phyloP scores from a whole-genome alignment of 2,329 filamentous ascomycete species.

The Exophiala alcalophila region DNA sequence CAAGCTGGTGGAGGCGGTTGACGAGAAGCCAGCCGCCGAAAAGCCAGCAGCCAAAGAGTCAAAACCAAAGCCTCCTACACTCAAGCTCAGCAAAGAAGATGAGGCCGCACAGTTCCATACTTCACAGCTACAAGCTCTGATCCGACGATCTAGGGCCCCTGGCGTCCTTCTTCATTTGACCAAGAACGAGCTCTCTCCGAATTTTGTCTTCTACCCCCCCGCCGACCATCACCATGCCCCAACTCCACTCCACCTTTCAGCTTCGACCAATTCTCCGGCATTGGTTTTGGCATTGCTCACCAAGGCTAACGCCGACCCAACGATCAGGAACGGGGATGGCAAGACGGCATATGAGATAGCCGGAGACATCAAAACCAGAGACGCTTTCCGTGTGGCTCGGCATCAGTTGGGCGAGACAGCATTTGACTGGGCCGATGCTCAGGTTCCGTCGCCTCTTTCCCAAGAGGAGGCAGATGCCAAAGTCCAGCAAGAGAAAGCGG shows the following conservation, averaged over 20 bases:
- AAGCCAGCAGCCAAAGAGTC: slow-evolving; percentile 31
- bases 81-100: slow-evolving; percentile 75
- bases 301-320: slow-evolving; percentile 73
- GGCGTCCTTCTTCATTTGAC: slow-evolving; percentile 80
- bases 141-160: slow-evolving; percentile 85
- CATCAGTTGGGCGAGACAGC: slow-evolving; percentile 71
- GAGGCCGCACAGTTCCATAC: slow-evolving; percentile 81
- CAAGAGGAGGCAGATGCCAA: slow-evolving; percentile 69
- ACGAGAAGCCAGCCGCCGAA: slow-evolving; percentile 33
- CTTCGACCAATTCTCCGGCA: slow-evolving; percentile 73
- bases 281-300: slow-evolving; percentile 74
- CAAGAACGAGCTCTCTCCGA: slow-evolving; percentile 66
- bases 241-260: slow-evolving; percentile 80
- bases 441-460: slow-evolving; percentile 68
- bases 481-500: slow-evolving; percentile 66
- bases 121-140: slow-evolving; percentile 79
- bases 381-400: slow-evolving; percentile 87
- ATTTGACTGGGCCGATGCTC: slow-evolving; percentile 76
- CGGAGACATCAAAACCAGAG: slow-evolving; percentile 78
- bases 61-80: slow-evolving; percentile 41
- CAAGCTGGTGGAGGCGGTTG: slow-evolving; percentile 53
- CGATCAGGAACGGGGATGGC: slow-evolving; percentile 67
- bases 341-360: slow-evolving; percentile 83
- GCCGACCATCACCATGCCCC: slow-evolving; percentile 70
- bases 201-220: slow-evolving; percentile 72